These are phyloP conservation scores for Biscogniauxia sp. DNA, from an alignment of 2,329 filamentous ascomycete species.

Conservation along the genomic window DNA sequence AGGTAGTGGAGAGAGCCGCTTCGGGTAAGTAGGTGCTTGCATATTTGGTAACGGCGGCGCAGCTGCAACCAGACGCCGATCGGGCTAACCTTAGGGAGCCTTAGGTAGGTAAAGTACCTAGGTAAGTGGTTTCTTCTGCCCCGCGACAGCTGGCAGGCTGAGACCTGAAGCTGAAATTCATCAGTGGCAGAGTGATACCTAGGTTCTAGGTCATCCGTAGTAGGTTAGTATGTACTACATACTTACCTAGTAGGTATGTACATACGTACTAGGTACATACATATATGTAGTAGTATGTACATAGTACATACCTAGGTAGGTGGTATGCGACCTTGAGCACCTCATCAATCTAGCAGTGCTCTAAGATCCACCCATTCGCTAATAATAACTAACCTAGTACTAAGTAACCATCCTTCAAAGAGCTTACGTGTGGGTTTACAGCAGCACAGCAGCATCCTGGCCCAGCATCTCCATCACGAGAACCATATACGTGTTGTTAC, in stretches of 20 bases:
- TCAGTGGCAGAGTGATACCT: too few relatives aligned
- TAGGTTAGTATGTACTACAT: too few relatives aligned
- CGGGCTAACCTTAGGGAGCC: too few relatives aligned
- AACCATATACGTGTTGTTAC: conserved; percentile 2
- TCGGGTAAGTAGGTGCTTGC: not conserved
- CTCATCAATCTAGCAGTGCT: conserved; percentile 13
- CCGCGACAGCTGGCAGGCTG: conserved; percentile 18
- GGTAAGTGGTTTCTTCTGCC: not conserved
- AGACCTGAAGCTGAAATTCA: too few relatives aligned
- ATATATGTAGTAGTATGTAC: not conserved
- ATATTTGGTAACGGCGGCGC: not conserved
- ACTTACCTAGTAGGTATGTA: too few relatives aligned
- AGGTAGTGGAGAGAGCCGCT: not conserved
- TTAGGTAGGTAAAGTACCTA: too few relatives aligned
- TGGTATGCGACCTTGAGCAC: not conserved
- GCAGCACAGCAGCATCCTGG: conserved; percentile 9
- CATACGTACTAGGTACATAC: too few relatives aligned
- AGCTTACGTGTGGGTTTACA: conserved; percentile 23
- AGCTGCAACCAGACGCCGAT: conserved; percentile 3
- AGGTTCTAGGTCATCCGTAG: too few relatives aligned
- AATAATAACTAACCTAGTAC: not conserved
- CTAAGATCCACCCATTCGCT: conserved; percentile 1
- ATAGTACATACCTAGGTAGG: too few relatives aligned
- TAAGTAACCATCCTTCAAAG: conserved; percentile 10
- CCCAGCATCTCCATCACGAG: conserved; percentile 9